Percentiles rank a stretch among this genome's conserved stretches.
Conservation (phyloP, 2,329 filamentous ascomycete species). For the Lasiodiplodia sp. region DNA sequence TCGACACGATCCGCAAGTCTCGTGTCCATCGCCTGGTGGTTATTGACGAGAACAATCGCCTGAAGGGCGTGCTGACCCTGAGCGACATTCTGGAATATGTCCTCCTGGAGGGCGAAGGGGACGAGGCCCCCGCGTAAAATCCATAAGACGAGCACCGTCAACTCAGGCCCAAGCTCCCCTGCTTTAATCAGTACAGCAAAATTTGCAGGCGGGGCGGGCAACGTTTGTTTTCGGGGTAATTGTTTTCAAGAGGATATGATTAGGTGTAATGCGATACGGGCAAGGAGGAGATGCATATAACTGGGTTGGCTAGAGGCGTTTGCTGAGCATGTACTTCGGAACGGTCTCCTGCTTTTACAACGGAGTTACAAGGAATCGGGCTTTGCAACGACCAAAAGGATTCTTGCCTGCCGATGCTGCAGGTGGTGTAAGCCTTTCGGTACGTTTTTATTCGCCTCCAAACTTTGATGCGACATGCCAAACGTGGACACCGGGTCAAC, state of each 20-base stretch:
- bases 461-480: not conserved
- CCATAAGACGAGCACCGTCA: not conserved
- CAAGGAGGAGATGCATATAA: slow-evolving; percentile 16
- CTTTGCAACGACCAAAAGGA: not conserved
- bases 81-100: slow-evolving; percentile 98
- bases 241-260: slow-evolving; percentile 12
- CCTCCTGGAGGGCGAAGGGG: slow-evolving; percentile 77
- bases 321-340: slow-evolving; percentile 19
- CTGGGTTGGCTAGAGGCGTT: slow-evolving; percentile 23
- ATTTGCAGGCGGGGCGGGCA: not conserved
- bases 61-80: slow-evolving; percentile 89
- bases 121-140: slow-evolving; percentile 38
- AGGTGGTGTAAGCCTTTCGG: slow-evolving; percentile 1
- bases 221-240: not conserved
- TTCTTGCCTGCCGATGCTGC: not conserved
- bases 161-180: no score
- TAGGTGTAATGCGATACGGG: slow-evolving; percentile 16
- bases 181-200: not conserved
- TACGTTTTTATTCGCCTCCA: not conserved
- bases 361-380: not conserved
- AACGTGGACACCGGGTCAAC: not conserved
- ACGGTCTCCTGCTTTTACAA: slow-evolving; percentile 1
- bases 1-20: slow-evolving; percentile 94
- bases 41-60: slow-evolving; percentile 84
- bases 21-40: slow-evolving; percentile 92